Conservation (phyloP, 1,284 basidiomycete species). For the Ceratobasidium sp. region DNA sequence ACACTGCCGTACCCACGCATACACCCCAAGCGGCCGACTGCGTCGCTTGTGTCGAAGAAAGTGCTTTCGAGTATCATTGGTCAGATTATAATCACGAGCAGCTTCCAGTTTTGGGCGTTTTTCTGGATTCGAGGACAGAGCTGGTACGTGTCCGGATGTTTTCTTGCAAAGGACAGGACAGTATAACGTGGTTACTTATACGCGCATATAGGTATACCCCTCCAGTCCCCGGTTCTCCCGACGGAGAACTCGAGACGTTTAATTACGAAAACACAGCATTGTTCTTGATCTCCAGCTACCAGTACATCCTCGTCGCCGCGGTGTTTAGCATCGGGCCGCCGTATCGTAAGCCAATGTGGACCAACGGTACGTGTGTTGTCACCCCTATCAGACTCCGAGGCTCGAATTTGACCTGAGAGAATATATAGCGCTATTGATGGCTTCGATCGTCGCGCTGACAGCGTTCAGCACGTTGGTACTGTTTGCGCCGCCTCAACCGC, state of each 20-base stretch:
- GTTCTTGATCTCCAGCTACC: constrained; percentile 97
- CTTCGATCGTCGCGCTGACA: constrained; percentile 74
- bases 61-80: constrained; percentile 95
- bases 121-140: constrained; percentile 87
- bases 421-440: constrained; percentile 78
- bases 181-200: not conserved
- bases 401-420: constrained; percentile 43
- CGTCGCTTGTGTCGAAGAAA: constrained; percentile 95
- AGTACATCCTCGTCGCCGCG: constrained; percentile 96
- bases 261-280: constrained; percentile 95
- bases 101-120: constrained; percentile 88
- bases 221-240: constrained; percentile 71
- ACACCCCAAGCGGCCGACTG: constrained; percentile 92
- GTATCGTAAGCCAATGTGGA: constrained; percentile 94
- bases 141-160: too few relatives aligned
- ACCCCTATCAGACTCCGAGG: not conserved
- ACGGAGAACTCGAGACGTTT: constrained; percentile 85
- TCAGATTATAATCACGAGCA: constrained; percentile 89
- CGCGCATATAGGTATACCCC: constrained; percentile 70
- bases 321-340: constrained; percentile 99
- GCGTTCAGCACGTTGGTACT: constrained; percentile 82
- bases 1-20: constrained; percentile 91
- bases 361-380: constrained; percentile 77
- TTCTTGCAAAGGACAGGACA: too few relatives aligned
- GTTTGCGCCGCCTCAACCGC: constrained; percentile 72